Evolutionary conservation across 2,329 filamentous ascomycete species (phyloP), one percentile per base, ranked within the genome.

Genomic region (Aureobasidium sp.): DNA sequence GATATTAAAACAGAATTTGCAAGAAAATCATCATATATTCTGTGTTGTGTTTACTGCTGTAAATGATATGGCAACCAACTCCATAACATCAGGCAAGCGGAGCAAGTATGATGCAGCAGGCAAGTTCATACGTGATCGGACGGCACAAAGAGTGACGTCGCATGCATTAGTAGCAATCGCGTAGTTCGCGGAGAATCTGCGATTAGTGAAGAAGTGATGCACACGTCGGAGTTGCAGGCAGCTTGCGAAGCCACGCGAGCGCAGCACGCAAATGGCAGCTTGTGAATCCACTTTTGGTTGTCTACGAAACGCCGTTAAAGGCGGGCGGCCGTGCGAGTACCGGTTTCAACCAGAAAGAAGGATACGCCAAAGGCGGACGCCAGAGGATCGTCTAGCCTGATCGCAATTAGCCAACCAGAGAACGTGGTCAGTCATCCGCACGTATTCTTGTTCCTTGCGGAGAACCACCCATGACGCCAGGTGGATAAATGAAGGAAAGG

Each of bases 231-330:
- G 60, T 48, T 17, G 29, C 34, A 34, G 43, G 32, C 7, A 37
- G 59, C 60, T 62, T 56, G 51, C n/a, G 50, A 62, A 56, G 60
- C 60, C 60, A 62, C 60, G 60, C 60, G 60, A 62, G 51, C 39
- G 60, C 48, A 62, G 51, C 60, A 62, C 60, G 60, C 60, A 62
- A 62, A 56, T 53, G 47, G 59, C 57, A 61, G 57, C 57, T 43
- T n/a, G 6, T 2, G 20, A 46, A 55, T 27, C 50, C 57, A 60
- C 57, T 60, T 51, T 60, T 60, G 44, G 57, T 60, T 60, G 57
- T 60, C 57, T 41, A 34, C 57, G 57, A 60, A 60, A 60, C 57
- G 57, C 57, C 57, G 57, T 60, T 48, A 34, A 51, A 60, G 27
- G 34, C 50, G 51, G 43, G 43, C 34, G 51, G 60, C 50, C 60